Conservation (phyloP, 164 flowering plant genomes). For the Amborella trichopoda region DNA sequence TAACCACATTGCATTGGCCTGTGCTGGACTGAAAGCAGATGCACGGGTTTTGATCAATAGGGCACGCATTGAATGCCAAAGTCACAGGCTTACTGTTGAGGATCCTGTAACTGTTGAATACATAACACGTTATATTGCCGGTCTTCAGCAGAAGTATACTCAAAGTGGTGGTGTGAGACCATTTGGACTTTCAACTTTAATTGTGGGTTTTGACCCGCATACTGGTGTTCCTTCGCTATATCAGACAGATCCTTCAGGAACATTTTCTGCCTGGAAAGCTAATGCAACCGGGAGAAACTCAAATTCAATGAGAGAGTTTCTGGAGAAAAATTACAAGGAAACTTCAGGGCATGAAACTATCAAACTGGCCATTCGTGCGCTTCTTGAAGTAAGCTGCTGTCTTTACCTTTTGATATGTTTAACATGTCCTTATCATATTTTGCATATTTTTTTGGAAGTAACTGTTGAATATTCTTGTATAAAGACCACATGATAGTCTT, state of each 20-base stretch:
- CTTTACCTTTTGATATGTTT: too few relatives aligned
- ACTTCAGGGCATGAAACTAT: slow-evolving; percentile 95
- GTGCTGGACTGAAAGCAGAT: slow-evolving; percentile 99
- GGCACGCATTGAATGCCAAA: slow-evolving; percentile 92
- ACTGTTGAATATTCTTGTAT: too few relatives aligned
- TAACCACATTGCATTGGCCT: slow-evolving; percentile 85
- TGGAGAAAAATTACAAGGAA: slow-evolving; percentile 94
- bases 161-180: slow-evolving; percentile 99
- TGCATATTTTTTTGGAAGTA: too few relatives aligned
- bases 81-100: slow-evolving; percentile 92
- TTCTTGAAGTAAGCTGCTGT: slow-evolving; percentile 93
- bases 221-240: slow-evolving; percentile 75
- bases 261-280: slow-evolving; percentile 98
- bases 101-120: slow-evolving; percentile 97
- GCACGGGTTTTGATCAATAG: slow-evolving; percentile 87
- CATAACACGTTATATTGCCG: slow-evolving; percentile 92
- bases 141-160: slow-evolving; percentile 95
- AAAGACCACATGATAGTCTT: too few relatives aligned
- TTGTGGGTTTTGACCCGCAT: slow-evolving; percentile 94
- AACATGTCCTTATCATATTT: too few relatives aligned
- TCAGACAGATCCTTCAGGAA: slow-evolving; percentile 98
- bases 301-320: slow-evolving; percentile 76
- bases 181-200: slow-evolving; percentile 91
- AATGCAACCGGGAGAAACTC: slow-evolving; percentile 98
- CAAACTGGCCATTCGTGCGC: slow-evolving; percentile 85